Conservation (phyloP, 2,329 filamentous ascomycete genomes). For the Penicillium sp. region DNA sequence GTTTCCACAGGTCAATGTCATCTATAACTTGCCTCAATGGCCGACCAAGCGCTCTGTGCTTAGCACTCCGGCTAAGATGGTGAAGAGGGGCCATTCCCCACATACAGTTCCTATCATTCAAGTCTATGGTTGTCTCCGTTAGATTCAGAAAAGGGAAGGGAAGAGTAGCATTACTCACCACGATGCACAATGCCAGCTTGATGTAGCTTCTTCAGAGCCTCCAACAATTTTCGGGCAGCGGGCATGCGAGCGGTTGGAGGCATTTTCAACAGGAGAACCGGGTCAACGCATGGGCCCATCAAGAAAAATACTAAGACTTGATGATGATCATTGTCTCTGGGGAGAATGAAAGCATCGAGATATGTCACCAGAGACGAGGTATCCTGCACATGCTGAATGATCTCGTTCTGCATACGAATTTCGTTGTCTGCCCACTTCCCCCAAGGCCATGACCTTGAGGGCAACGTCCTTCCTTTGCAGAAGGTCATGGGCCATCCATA, state of each 20-base stretch:
- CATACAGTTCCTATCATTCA: neutral
- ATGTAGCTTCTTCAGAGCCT: neutral
- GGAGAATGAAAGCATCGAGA: slow-evolving; percentile 14
- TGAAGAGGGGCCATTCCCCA: neutral
- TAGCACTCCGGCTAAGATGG: neutral
- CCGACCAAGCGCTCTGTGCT: neutral
- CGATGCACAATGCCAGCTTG: neutral
- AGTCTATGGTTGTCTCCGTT: too few relatives aligned
- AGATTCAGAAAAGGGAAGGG: neutral
- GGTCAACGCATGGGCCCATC: slow-evolving; percentile 13
- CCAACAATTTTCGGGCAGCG: slow-evolving; percentile 22
- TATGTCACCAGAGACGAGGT: slow-evolving; percentile 16
- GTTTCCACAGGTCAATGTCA: neutral
- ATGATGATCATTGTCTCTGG: slow-evolving; percentile 11
- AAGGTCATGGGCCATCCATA: slow-evolving; percentile 22
- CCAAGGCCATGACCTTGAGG: slow-evolving; percentile 17
- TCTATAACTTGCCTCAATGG: neutral
- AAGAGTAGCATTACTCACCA: neutral
- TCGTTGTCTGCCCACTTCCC: slow-evolving; percentile 15
- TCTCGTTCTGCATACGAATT: slow-evolving; percentile 16
- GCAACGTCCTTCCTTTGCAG: slow-evolving; percentile 16
- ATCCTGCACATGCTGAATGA: slow-evolving; percentile 13
- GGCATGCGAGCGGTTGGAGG: slow-evolving; percentile 20
- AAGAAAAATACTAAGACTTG: slow-evolving; percentile 18
- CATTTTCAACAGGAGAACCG: slow-evolving; percentile 3